Percentiles rank a stretch among this genome's conserved stretches.
Evolutionary conservation across 208 protist species (phyloP).

Genomic region (Trypanosoma mega): DNA sequence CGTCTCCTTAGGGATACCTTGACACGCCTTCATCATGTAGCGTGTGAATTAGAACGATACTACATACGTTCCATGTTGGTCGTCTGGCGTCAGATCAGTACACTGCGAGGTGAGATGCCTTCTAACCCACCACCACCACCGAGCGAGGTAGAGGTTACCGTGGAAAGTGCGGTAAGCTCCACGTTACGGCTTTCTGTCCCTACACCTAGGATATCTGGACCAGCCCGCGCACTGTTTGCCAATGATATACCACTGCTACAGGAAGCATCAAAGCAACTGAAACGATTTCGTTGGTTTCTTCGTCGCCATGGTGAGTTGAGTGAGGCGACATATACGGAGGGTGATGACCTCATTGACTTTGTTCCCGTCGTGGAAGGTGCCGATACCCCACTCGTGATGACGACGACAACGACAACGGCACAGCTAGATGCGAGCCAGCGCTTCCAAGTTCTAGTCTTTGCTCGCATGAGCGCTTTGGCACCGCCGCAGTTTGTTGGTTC

Average conservation of each 20-base stretch:
- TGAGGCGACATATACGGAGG: conserved; percentile 23
- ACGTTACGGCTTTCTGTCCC: background rate
- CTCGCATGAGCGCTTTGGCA: conserved; percentile 42
- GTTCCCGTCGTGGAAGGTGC: conserved; percentile 55
- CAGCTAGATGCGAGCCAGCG: background rate
- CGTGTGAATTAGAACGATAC: conserved; percentile 19
- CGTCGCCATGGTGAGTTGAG: conserved; percentile 24
- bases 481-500: conserved; percentile 75
- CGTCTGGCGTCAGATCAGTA: conserved; percentile 14
- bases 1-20: conserved; percentile 18
- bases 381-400: conserved; percentile 19
- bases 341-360: conserved; percentile 51
- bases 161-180: background rate
- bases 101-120: conserved; percentile 16
- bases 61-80: conserved; percentile 22
- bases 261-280: background rate
- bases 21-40: conserved; percentile 5
- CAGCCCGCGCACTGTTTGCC: background rate
- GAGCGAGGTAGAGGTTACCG: background rate
- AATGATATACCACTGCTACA: background rate
- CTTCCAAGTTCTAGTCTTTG: conserved; percentile 74
- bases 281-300: conserved; percentile 52
- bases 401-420: background rate
- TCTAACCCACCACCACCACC: background rate
- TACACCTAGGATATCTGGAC: background rate